Evolutionary conservation across 169 alveolate genomes (phyloP).

Genomic region (Plasmodium inui): DNA sequence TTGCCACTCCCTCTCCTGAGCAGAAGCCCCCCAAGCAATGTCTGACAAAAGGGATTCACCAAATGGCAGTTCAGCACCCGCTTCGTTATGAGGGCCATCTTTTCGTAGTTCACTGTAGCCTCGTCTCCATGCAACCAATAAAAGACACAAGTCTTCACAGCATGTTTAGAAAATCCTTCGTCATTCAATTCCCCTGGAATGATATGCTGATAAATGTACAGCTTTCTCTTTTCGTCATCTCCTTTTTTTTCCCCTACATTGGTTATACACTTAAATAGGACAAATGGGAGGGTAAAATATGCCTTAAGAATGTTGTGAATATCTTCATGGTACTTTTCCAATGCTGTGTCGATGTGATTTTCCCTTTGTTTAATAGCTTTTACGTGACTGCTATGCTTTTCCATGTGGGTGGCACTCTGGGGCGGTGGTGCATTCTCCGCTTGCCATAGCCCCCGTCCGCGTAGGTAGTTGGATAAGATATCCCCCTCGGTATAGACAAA

Average conservation of each 20-base stretch:
- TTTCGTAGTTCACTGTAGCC: conserved; percentile 25
- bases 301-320: conserved; percentile 15
- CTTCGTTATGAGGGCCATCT: conserved; percentile 9
- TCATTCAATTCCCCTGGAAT: conserved; percentile 40
- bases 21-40: not conserved
- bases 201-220: conserved; percentile 34
- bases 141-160: conserved; percentile 17
- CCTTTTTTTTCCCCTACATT: conserved; percentile 9
- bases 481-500: conserved; percentile 13
- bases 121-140: not conserved
- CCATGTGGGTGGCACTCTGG: not conserved
- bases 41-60: conserved; percentile 8
- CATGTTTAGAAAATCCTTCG: conserved; percentile 25
- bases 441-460: not conserved
- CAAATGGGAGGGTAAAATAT: conserved; percentile 23
- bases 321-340: conserved; percentile 37
- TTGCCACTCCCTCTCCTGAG: not conserved
- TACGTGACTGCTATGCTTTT: not conserved
- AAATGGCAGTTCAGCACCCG: conserved; percentile 10
- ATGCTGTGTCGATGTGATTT: not conserved
- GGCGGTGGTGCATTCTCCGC: not conserved
- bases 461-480: conserved; percentile 13
- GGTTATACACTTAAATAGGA: conserved; percentile 43
- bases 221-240: conserved; percentile 29
- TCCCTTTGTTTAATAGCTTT: not conserved